These are phyloP conservation scores for Suillus occidentalis DNA, from an alignment of 768 basidiomycete species.

Conservation along the genomic window DNA sequence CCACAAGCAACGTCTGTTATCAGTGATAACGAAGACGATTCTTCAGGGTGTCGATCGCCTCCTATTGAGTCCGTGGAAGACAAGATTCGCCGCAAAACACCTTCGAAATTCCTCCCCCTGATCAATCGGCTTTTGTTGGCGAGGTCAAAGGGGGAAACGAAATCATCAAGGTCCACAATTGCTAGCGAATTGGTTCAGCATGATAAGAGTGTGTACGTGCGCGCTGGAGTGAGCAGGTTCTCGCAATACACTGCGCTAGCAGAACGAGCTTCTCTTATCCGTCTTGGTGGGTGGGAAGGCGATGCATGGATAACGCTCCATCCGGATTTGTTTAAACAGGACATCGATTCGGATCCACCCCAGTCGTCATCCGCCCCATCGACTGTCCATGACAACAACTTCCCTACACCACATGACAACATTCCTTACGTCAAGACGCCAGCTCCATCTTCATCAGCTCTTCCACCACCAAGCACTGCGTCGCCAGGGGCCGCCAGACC, in stretches of 20 bases:
- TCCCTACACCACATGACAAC: no score
- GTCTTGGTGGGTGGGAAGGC: no score
- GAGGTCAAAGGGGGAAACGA: conserved; percentile 29
- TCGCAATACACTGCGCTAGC: conserved; percentile 29
- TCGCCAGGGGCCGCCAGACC: fast-evolving
- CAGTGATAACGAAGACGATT: conserved; percentile 7
- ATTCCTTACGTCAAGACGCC: not conserved
- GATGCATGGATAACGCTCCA: conserved; percentile 34
- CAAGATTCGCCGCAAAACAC: conserved; percentile 12
- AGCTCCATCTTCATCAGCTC: not conserved
- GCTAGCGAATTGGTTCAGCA: conserved; percentile 32
- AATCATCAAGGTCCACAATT: conserved; percentile 41
- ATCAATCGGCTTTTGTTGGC: conserved; percentile 22
- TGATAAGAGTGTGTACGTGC: conserved; percentile 28
- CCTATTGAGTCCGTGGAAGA: conserved; percentile 9
- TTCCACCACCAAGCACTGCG: no score
- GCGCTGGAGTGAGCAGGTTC: conserved; percentile 28
- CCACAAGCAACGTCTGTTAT: conserved; percentile 7
- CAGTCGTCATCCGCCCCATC: conserved; percentile 22
- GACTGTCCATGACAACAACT: not conserved
- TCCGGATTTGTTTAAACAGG: conserved; percentile 7
- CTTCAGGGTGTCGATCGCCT: conserved; percentile 4
- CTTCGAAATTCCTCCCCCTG: conserved; percentile 32
- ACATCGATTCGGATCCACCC: not conserved
- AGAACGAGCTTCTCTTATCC: conserved; percentile 22